Evolutionary conservation across 768 basidiomycete species (phyloP).

Genomic region (Filobasidium floriforme): DNA sequence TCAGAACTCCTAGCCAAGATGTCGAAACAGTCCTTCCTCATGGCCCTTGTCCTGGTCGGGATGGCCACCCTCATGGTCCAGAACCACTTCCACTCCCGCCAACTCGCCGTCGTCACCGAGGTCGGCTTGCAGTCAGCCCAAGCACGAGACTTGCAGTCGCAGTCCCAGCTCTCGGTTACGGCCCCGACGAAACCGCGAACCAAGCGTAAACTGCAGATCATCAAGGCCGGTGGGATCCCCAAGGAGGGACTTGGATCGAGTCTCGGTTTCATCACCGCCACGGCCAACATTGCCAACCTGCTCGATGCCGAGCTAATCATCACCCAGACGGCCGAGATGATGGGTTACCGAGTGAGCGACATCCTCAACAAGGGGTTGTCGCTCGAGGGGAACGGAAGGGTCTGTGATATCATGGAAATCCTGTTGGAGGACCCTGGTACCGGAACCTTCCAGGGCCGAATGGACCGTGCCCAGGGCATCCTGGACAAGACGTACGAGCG

Average conservation of each 20-base stretch:
- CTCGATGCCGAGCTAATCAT: constrained; percentile 22
- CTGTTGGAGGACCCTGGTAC: constrained; percentile 6
- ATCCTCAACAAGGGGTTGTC: constrained; percentile 20
- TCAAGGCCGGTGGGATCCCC: constrained; percentile 22
- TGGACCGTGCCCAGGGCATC: constrained; percentile 8
- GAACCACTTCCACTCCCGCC: constrained; percentile 1
- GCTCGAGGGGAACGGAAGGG: constrained; percentile 11
- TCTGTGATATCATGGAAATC: constrained; percentile 16
- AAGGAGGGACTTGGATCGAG: constrained; percentile 17
- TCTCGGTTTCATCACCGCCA: constrained; percentile 17
- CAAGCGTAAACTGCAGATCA: constrained; percentile 12
- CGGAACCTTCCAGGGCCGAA: not conserved
- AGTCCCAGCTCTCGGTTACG: not conserved
- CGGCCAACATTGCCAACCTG: constrained; percentile 20
- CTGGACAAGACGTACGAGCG: constrained; percentile 11
- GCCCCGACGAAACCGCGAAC: not conserved
- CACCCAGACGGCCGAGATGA: constrained; percentile 21
- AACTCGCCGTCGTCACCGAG: not conserved
- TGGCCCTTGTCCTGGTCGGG: not conserved
- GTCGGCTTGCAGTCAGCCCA: not conserved
- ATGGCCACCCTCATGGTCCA: constrained; percentile 1
- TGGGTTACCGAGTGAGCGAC: constrained; percentile 20
- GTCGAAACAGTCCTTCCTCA: constrained; percentile 4
- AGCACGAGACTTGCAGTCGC: not conserved
- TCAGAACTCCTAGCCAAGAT: not conserved